Evolutionary conservation across 2,329 filamentous ascomycete species (phyloP).

Genomic region (Neurospora sp.): DNA sequence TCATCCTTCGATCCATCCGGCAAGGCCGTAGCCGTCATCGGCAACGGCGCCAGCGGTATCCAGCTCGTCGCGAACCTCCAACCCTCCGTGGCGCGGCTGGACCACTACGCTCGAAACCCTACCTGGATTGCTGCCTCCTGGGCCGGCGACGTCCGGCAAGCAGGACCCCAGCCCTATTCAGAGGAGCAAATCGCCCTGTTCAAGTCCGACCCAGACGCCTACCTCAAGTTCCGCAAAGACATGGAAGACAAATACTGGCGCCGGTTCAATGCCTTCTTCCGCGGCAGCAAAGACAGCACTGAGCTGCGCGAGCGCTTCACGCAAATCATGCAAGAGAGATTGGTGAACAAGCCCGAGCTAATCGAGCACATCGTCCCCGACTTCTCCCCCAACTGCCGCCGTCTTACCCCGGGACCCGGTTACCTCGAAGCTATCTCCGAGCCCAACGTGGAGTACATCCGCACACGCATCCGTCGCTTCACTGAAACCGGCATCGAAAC

Average conservation of each 20-base stretch:
- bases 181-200: slow-evolving; percentile 46
- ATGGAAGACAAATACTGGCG: slow-evolving; percentile 54
- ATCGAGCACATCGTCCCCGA: slow-evolving; percentile 47
- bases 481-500: slow-evolving; percentile 51
- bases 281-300: slow-evolving; percentile 38
- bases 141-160: slow-evolving; percentile 42
- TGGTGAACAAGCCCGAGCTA: slow-evolving; percentile 45
- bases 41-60: slow-evolving; percentile 53
- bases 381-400: slow-evolving; percentile 54
- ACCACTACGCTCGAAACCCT: slow-evolving; percentile 54
- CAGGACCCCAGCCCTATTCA: slow-evolving; percentile 44
- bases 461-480: slow-evolving; percentile 45
- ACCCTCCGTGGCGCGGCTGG: slow-evolving; percentile 36
- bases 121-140: slow-evolving; percentile 61
- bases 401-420: slow-evolving; percentile 55
- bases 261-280: slow-evolving; percentile 43
- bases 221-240: slow-evolving; percentile 48
- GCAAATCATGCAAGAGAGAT: slow-evolving; percentile 41
- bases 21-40: slow-evolving; percentile 48
- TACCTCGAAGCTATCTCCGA: slow-evolving; percentile 56
- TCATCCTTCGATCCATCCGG: slow-evolving; percentile 34
- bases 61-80: slow-evolving; percentile 46
- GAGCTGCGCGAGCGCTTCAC: slow-evolving; percentile 36
- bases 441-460: slow-evolving; percentile 53
- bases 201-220: slow-evolving; percentile 47